A percentile compares a stretch with the other conserved stretches of the same genome.
Conservation (phyloP, 208 protist species). For the Trypanosoma rangeli region DNA sequence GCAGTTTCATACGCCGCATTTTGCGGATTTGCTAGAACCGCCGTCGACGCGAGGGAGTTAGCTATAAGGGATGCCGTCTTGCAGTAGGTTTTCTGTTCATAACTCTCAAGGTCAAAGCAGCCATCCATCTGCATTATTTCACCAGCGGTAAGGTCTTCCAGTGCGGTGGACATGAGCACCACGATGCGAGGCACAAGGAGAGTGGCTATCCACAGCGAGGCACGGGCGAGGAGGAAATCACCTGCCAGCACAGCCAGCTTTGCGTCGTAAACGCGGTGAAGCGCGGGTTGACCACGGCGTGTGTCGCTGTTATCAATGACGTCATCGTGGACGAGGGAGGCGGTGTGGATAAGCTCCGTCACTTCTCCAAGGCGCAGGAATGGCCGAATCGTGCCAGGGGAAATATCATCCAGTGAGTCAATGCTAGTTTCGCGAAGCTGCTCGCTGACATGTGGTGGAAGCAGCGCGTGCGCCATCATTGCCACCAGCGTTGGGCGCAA, state of each 20-base stretch:
- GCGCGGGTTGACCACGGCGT: conserved; percentile 79
- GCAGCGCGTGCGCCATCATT: conserved; percentile 73
- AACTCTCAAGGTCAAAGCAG: conserved; percentile 71
- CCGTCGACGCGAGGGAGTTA: conserved; percentile 88
- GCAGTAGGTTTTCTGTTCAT: conserved; percentile 92
- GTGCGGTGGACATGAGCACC: conserved; percentile 87
- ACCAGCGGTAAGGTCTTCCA: conserved; percentile 92
- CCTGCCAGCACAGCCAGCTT: conserved; percentile 92
- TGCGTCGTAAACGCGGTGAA: conserved; percentile 84
- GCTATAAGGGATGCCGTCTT: conserved; percentile 95
- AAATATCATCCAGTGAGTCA: conserved; percentile 60
- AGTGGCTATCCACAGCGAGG: conserved; percentile 83
- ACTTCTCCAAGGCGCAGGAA: conserved; percentile 91
- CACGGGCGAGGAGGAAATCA: conserved; percentile 93
- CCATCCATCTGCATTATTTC: conserved; percentile 95
- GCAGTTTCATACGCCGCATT: conserved; percentile 46
- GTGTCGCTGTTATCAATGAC: conserved; percentile 94
- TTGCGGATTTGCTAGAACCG: conserved; percentile 75
- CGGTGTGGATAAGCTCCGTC: conserved; percentile 96
- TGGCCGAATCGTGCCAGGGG: conserved; percentile 53
- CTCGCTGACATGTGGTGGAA: conserved; percentile 49
- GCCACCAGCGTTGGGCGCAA: conserved; percentile 81
- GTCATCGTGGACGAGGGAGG: conserved; percentile 96
- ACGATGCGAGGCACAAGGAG: conserved; percentile 89
- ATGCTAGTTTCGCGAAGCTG: conserved; percentile 38